phyloP scores from a whole-genome alignment of 2,329 filamentous ascomycete species.

The Fusarium liriodendri region DNA sequence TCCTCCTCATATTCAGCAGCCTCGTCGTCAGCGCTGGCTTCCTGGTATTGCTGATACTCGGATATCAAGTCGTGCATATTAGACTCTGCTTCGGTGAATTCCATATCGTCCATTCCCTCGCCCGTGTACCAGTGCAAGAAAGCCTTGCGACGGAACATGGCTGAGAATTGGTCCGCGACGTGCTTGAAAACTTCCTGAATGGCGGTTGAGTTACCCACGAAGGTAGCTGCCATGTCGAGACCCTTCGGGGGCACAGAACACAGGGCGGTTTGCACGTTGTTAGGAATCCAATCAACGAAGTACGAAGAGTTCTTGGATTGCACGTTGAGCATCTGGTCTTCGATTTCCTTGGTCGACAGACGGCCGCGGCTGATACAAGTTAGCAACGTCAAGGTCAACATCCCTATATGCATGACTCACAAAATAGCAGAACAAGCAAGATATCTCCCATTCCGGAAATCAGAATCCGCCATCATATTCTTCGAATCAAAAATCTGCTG shows the following conservation, averaged over 20 bases:
- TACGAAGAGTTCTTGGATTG: constrained; percentile 99
- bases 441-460: constrained; percentile 99
- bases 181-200: constrained; percentile 99
- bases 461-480: constrained; percentile 99
- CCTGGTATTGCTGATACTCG: constrained; percentile 99
- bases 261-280: constrained; percentile 99
- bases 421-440: constrained; percentile 99
- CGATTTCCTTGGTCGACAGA: constrained; percentile 99
- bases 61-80: constrained; percentile 99
- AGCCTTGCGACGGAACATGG: constrained; percentile 99
- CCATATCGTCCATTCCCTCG: constrained; percentile 99
- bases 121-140: constrained; percentile 99
- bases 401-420: constrained; percentile 59
- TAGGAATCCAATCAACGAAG: constrained; percentile 99
- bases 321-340: constrained; percentile 99
- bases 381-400: background rate
- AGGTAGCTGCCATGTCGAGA: constrained; percentile 99
- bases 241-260: constrained; percentile 98
- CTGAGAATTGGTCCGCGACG: constrained; percentile 98
- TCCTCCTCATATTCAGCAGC: constrained; percentile 84
- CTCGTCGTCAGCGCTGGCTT: constrained; percentile 94
- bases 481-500: constrained; percentile 99
- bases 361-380: constrained; percentile 80
- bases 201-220: constrained; percentile 98
- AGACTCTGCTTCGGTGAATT: constrained; percentile 99